phyloP scores from a whole-genome alignment of 2,329 filamentous ascomycete genomes.

The Pestalotiopsis sp. region DNA sequence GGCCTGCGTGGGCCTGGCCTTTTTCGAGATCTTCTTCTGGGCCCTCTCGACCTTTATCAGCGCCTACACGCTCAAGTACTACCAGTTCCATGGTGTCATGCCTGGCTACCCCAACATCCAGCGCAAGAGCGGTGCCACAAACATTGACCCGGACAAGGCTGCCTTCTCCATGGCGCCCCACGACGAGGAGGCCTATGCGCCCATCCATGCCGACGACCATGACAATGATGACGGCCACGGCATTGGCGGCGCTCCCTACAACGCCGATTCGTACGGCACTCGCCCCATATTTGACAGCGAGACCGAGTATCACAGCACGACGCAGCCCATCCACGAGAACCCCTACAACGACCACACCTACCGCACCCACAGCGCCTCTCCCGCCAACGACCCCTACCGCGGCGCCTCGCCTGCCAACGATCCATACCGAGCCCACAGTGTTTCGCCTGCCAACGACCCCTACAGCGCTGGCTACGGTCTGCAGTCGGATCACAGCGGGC shows the following conservation, averaged over 20 bases:
- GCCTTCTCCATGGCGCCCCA: constrained; percentile 70
- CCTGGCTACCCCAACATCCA: constrained; percentile 61
- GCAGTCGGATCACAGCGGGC: constrained; percentile 24
- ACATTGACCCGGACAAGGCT: constrained; percentile 71
- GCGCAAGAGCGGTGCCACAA: constrained; percentile 36
- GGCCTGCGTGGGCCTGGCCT: constrained; percentile 62
- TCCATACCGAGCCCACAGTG: constrained; percentile 42
- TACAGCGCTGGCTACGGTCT: constrained; percentile 31
- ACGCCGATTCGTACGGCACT: constrained; percentile 33
- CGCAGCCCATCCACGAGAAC: constrained; percentile 31
- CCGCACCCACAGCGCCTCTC: constrained; percentile 36
- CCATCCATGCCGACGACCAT: constrained; percentile 60
- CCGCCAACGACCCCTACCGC: constrained; percentile 44
- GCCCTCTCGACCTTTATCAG: constrained; percentile 56
- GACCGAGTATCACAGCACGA: constrained; percentile 47
- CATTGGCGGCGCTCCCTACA: constrained; percentile 29
- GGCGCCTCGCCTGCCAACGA: constrained; percentile 36
- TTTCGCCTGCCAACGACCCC: constrained; percentile 28
- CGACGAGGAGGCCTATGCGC: constrained; percentile 67
- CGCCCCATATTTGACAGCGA: constrained; percentile 51
- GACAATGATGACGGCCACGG: constrained; percentile 35
- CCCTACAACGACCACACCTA: constrained; percentile 50
- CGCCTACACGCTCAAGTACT: constrained; percentile 63
- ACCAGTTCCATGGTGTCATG: constrained; percentile 62
- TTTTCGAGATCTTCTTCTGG: constrained; percentile 64